Base-by-base conservation (phyloP, 768 basidiomycete species). In the Mycena belliarum region DNA sequence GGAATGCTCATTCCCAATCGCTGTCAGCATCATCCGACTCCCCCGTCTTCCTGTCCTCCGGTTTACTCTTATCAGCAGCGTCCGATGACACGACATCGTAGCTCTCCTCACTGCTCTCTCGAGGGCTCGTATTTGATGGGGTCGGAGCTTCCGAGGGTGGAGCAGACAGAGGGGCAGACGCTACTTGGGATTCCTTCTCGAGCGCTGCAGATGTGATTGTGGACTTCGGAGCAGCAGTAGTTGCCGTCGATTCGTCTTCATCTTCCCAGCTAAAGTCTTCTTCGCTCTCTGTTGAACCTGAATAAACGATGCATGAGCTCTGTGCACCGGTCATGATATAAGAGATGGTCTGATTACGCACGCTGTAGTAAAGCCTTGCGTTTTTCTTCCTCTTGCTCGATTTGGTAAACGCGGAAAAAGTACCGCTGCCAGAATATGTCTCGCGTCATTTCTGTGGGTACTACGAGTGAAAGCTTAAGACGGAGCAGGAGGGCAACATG, bases 191-290 rank as follows among this genome's bases (percentile, higher is more conserved):
- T 14, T 41, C 33, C 38, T 52, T 37, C 23, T 50, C 64, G 35
- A 49, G n/a, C 10, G 38, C 4, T 1, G 11, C 26, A n/a, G 26
- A 44, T n/a, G 49, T 20, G 24, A 51, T 18, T 18, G 47, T 18
- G 40, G 57, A 35, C 47, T 55, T 53, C 46, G 55, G 21, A 40
- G 54, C 47, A 4, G 52, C 40, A 26, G 52, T 37, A 37, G 55
- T 16, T 58, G 48, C 53, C 33, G 59, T 51, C 1, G 67, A 55
- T 48, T 89, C 88, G n/a, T 93, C 91, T n/a, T 95, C 93, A 49
- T 92, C 92, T 68, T 95, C 93, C 93, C 93, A 96, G 65, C 84
- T 89, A 72, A 96, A 94, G 57, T 92, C 88, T 32, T 95, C 94
- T 43, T 96, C 94, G 25, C 80, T 83, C 55, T 88, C 84, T 9